Evolutionary conservation across 768 basidiomycete genomes (phyloP), one percentile per base, ranked within the genome.

Genomic region (Zangia roseola): DNA sequence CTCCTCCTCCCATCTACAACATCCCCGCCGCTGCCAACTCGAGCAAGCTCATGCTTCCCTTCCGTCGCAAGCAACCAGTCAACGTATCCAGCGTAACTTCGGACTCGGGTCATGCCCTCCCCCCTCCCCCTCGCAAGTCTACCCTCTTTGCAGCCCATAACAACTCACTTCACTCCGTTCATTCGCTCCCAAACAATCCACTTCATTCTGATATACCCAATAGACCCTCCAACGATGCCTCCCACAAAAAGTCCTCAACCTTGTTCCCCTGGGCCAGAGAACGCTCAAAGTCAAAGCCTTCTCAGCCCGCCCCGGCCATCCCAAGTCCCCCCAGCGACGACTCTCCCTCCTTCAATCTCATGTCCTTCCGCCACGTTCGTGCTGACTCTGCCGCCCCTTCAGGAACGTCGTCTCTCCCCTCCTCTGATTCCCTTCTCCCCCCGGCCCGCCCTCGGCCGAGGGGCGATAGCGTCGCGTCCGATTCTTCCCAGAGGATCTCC

Each of bases 401-500:
- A 25, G 61, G 59, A 47, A 57, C 47, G 21, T 25, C 58, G 6
- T 51, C 63, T 19, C 67, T 70, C 14, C 55, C 72, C 30, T 53
- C 64, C 16, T 50, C 52, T 7, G 41, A 41, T 17, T 30, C 49
- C 1, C 51, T 61, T n/a, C 66, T 71, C 1, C 73, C 79, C 5
- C 68, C 73, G 10, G 70, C 63, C 6, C 60, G 60, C 7, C 62
- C 77, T 17, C 78, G 84, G 2, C 78, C 81, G 14, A 77, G 87
- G 56, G 80, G 75, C 19, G 70, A 72, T 37, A 85, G 84, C 64
- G 57, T 74, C 52, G 76, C 78, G 16, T 84, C 84, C 4, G 84
- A 87, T 34, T 72, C 81, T 6, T 82, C 83, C 2, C 87, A 88
- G 53, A 79, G 86, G 45, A 90, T 91, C 21, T 86, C 86, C 8